phyloP scores from a whole-genome alignment of 768 basidiomycete genomes.

The Termitomyces sp. region DNA sequence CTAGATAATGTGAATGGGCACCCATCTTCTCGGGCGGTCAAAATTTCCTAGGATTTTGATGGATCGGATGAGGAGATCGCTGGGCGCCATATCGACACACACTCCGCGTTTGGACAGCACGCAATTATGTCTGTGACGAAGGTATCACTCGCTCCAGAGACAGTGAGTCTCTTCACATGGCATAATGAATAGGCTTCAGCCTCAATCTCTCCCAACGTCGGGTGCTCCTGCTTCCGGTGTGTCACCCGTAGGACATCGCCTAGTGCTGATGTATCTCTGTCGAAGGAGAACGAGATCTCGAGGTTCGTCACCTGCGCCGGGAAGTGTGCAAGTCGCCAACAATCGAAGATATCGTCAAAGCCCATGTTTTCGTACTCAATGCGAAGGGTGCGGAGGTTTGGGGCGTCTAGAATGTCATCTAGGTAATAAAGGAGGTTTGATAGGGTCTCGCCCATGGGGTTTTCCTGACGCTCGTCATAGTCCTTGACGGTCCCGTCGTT shows the following conservation, averaged over 20 bases:
- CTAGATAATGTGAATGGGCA: not conserved
- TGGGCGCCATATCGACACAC: not conserved
- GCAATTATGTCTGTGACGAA: conserved; percentile 7
- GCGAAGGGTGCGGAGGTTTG: conserved; percentile 22
- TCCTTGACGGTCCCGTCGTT: not conserved
- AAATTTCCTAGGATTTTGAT: no score
- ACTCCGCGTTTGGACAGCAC: conserved; percentile 8
- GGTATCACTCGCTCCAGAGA: conserved; percentile 13
- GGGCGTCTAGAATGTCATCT: conserved; percentile 15
- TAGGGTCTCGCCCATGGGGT: conserved; percentile 18
- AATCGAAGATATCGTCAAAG: conserved; percentile 22
- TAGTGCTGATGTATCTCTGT: not conserved
- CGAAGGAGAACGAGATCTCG: conserved; percentile 19
- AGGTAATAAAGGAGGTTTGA: conserved; percentile 22
- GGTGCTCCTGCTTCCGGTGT: not conserved
- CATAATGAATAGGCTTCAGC: not conserved
- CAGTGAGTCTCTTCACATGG: not conserved
- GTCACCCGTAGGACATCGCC: not conserved
- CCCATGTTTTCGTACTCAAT: conserved; percentile 21
- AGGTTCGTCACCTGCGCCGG: conserved; percentile 20
- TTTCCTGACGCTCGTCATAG: conserved; percentile 1
- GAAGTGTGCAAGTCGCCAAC: conserved; percentile 20
- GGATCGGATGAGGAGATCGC: not conserved
- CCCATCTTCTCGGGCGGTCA: not conserved
- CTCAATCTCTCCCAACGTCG: not conserved